These are phyloP conservation scores for Boletus patriciae DNA, from an alignment of 768 basidiomycete species.

Conservation along the genomic window DNA sequence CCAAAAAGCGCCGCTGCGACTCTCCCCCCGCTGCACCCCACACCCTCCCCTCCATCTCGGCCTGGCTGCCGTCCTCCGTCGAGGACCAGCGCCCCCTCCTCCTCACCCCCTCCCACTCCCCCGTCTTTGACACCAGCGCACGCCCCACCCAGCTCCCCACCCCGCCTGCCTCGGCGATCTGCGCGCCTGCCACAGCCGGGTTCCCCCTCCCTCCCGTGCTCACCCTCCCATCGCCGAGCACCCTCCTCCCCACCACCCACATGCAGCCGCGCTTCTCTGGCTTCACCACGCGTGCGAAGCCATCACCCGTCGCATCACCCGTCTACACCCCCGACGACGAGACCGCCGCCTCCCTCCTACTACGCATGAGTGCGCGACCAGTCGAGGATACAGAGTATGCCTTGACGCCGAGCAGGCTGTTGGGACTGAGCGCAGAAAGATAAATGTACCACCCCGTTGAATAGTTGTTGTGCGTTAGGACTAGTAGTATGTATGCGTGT, in stretches of 20 bases:
- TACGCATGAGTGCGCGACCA: slow-evolving; percentile 60
- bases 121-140: too few relatives aligned
- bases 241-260: slow-evolving; percentile 15
- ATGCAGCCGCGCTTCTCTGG: slow-evolving; percentile 26
- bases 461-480: neutral
- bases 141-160: slow-evolving; percentile 52
- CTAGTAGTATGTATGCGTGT: neutral
- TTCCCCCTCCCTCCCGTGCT: slow-evolving; percentile 42
- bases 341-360: slow-evolving; percentile 61
- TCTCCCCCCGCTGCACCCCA: slow-evolving; percentile 35
- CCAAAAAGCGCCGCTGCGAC: too few relatives aligned
- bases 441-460: slow-evolving; percentile 5
- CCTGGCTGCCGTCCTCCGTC: slow-evolving; percentile 51
- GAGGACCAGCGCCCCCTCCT: slow-evolving; percentile 29
- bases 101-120: too few relatives aligned
- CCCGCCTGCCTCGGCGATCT: slow-evolving; percentile 56
- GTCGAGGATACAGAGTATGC: slow-evolving; percentile 4
- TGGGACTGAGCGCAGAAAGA: slow-evolving; percentile 23
- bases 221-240: slow-evolving; percentile 38
- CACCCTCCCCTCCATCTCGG: slow-evolving; percentile 61
- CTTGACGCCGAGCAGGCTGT: slow-evolving; percentile 27
- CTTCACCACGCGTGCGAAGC: slow-evolving; percentile 18
- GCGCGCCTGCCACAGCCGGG: slow-evolving; percentile 40
- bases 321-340: slow-evolving; percentile 59
- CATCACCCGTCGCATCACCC: slow-evolving; percentile 26